A percentile compares a stretch with the other conserved stretches of the same genome.
Conservation (phyloP, 441 rosid genomes). For the Croton setiger region DNA sequence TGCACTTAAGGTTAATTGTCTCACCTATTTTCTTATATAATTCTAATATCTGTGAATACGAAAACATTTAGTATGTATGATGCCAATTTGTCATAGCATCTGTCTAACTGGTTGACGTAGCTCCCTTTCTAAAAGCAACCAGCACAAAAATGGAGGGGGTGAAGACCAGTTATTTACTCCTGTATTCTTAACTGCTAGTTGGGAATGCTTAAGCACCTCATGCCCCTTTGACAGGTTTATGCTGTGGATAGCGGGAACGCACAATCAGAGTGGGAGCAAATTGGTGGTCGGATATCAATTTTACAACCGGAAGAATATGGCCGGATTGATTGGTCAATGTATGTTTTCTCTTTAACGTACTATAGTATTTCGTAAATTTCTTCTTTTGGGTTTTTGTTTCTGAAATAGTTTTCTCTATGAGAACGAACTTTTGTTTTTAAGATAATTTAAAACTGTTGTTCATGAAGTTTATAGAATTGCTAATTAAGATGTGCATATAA, state of each 20-base stretch:
- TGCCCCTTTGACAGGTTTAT: constrained; percentile 57
- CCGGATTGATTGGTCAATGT: constrained; percentile 88
- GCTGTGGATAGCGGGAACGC: constrained; percentile 62
- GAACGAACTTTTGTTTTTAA: constrained; percentile 6
- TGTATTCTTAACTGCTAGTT: constrained; percentile 19
- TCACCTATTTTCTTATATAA: constrained; percentile 14
- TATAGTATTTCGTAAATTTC: constrained; percentile 2
- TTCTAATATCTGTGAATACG: constrained; percentile 2
- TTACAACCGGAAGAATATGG: constrained; percentile 49
- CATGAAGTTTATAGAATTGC: constrained; percentile 9
- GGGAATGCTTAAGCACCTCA: constrained; percentile 37
- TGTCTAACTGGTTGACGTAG: constrained; percentile 7
- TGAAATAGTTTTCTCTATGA: not conserved
- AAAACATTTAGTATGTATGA: not conserved
- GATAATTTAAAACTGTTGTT: constrained; percentile 17
- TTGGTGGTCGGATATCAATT: constrained; percentile 50
- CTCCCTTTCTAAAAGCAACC: constrained; percentile 12
- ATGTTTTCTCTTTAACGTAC: constrained; percentile 29
- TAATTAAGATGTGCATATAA: constrained; percentile 18
- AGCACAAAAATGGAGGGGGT: constrained; percentile 1
- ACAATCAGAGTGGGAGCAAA: constrained; percentile 61
- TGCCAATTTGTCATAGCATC: not conserved
- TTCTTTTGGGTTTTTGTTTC: constrained; percentile 14
- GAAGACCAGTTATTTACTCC: constrained; percentile 5
- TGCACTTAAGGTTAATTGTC: constrained; percentile 54